Evolutionary conservation across 257 asterid genomes (phyloP).

Genomic region (Fraxinus quadrangulata): DNA sequence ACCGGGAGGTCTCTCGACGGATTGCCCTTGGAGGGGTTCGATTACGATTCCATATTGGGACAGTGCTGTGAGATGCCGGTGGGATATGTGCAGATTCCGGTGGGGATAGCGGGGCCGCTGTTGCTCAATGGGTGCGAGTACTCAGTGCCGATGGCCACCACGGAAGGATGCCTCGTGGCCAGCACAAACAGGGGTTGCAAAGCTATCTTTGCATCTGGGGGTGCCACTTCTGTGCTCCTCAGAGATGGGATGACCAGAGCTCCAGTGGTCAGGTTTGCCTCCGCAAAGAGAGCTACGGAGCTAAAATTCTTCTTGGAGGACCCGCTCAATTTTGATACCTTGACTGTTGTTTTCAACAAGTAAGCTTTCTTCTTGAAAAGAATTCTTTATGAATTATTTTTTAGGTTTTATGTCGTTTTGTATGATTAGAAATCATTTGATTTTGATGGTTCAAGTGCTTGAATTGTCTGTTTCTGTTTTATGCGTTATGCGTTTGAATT

Average conservation of each 20-base stretch:
- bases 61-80: slow-evolving; percentile 99
- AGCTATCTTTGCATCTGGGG: slow-evolving; percentile 78
- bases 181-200: slow-evolving; percentile 94
- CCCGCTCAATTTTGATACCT: slow-evolving; percentile 71
- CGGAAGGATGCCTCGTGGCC: slow-evolving; percentile 95
- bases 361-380: slow-evolving; percentile 27
- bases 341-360: slow-evolving; percentile 75
- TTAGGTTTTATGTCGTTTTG: background rate
- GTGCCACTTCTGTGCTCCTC: slow-evolving; percentile 72
- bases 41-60: slow-evolving; percentile 75
- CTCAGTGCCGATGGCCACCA: slow-evolving; percentile 90
- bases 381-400: background rate
- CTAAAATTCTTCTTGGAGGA: slow-evolving; percentile 87
- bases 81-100: slow-evolving; percentile 90
- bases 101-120: slow-evolving; percentile 87
- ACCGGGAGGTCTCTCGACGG: slow-evolving; percentile 69
- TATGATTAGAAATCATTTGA: background rate
- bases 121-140: slow-evolving; percentile 72
- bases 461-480: background rate
- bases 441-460: slow-evolving; percentile 7
- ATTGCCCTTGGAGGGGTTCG: slow-evolving; percentile 77
- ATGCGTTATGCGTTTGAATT: too few relatives aligned
- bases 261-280: slow-evolving; percentile 81
- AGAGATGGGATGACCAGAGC: slow-evolving; percentile 95
- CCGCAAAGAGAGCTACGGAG: slow-evolving; percentile 78